Evolutionary conservation across 192 early-diverging fungal genomes (phyloP).

Genomic region (Coemansia sp.): DNA sequence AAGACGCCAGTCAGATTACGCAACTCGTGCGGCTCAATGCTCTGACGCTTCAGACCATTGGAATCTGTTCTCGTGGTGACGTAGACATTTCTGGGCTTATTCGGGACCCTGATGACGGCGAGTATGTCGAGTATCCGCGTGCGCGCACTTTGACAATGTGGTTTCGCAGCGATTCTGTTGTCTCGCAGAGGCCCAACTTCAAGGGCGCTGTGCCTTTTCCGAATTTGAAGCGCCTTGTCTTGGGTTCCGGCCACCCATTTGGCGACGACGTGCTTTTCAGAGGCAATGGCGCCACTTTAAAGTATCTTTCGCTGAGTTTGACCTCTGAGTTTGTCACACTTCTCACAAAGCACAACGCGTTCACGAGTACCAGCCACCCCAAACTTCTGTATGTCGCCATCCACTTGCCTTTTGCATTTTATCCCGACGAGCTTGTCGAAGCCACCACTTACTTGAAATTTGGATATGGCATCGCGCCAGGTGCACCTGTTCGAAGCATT

Average conservation of each 20-base stretch:
- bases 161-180: accelerated
- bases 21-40: background rate
- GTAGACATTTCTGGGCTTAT: background rate
- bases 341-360: background rate
- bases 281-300: background rate
- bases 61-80: background rate
- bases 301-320: background rate
- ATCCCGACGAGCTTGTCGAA: background rate
- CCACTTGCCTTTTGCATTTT: background rate
- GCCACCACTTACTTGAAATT: background rate
- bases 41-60: background rate
- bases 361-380: background rate
- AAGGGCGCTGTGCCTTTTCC: background rate
- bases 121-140: background rate
- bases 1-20: background rate
- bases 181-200: background rate
- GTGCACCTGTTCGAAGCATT: background rate
- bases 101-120: background rate
- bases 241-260: background rate
- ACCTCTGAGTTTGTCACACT: background rate
- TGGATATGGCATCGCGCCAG: background rate
- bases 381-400: background rate
- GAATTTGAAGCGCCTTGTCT: background rate
- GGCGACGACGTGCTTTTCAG: background rate
- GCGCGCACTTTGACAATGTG: background rate